Conservation (phyloP, 139 green algal genomes). For the Chlamydomonas asymmetrica region DNA sequence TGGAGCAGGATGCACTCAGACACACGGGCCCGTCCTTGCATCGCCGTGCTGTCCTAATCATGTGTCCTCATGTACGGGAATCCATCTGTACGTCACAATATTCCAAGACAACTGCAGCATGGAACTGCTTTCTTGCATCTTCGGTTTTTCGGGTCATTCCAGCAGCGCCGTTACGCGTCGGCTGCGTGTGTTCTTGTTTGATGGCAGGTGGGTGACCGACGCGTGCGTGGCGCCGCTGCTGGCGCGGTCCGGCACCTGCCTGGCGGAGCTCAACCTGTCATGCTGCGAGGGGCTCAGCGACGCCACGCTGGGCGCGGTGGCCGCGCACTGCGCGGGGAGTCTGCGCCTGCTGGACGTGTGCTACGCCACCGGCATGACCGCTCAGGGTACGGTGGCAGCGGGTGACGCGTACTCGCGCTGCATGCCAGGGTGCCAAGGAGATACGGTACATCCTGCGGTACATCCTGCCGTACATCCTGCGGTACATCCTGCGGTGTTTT, state of each 20-base stretch:
- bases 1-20: too few species aligned
- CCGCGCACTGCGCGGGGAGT: not conserved
- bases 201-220: not conserved
- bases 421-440: not conserved
- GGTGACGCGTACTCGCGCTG: not conserved
- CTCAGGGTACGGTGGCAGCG: not conserved
- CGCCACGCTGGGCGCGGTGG: not conserved
- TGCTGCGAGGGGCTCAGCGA: conserved; percentile 1
- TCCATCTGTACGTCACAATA: too few species aligned
- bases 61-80: not conserved
- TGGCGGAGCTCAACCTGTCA: conserved; percentile 7
- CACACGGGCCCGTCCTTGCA: not conserved
- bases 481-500: not conserved
- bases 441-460: not conserved
- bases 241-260: not conserved
- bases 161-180: not conserved
- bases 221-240: conserved; percentile 10
- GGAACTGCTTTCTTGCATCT: not conserved
- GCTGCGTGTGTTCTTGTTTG: not conserved
- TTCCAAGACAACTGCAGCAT: too few species aligned
- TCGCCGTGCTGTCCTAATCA: not conserved
- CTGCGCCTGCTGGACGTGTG: conserved; percentile 17
- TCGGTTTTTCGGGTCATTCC: not conserved
- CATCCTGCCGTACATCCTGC: not conserved
- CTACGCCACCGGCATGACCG: conserved; percentile 5